phyloP scores from a whole-genome alignment of 768 basidiomycete genomes.

The Phylloporus sp. region DNA sequence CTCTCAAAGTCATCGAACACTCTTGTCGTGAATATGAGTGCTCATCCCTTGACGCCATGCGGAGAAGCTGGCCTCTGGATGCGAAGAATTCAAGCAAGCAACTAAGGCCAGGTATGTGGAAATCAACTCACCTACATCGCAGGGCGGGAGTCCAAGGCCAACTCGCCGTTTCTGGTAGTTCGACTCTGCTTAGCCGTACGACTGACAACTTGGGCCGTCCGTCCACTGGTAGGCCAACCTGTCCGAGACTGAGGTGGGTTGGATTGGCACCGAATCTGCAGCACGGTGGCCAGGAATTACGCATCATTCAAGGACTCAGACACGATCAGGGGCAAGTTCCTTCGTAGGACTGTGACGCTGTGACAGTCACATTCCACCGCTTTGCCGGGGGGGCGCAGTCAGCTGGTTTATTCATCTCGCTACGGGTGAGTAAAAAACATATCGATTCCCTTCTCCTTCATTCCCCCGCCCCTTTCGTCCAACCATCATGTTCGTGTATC shows the following conservation, averaged over 20 bases:
- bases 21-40: no score
- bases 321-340: not conserved
- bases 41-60: not conserved
- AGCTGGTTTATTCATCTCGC: slow-evolving; percentile 13
- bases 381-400: slow-evolving; percentile 19
- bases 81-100: not conserved
- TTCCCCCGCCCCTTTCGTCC: not conserved
- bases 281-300: no score
- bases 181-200: no score
- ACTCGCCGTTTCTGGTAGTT: not conserved
- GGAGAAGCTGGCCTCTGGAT: not conserved
- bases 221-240: no score
- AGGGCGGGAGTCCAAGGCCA: not conserved
- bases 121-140: not conserved
- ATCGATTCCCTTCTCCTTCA: not conserved
- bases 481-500: slow-evolving; percentile 27
- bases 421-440: slow-evolving; percentile 17
- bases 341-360: slow-evolving; percentile 12
- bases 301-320: not conserved
- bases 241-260: no score
- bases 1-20: not conserved
- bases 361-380: slow-evolving; percentile 20
- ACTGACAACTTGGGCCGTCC: no score
- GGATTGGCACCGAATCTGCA: no score
- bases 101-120: not conserved